These are phyloP conservation scores for Talaromyces pinophilus DNA, from an alignment of 2,329 filamentous ascomycete species.

Conservation along the genomic window DNA sequence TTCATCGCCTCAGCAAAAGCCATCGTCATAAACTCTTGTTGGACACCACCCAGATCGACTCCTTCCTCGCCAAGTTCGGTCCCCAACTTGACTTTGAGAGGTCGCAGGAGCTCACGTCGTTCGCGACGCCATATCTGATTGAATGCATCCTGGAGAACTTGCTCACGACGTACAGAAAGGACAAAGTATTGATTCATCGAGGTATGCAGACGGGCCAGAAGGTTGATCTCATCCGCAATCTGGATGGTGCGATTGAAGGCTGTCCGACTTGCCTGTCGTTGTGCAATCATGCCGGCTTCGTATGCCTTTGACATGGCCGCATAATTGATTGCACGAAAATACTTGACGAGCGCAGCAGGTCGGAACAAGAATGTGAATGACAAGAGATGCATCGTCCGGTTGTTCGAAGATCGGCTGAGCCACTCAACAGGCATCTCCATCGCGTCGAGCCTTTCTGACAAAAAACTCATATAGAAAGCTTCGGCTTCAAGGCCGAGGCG, in stretches of 20 bases:
- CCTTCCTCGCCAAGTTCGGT: conserved; percentile 83
- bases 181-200: conserved; percentile 72
- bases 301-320: conserved; percentile 79
- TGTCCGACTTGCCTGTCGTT: conserved; percentile 49
- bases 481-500: conserved; percentile 66
- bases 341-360: conserved; percentile 70
- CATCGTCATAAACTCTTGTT: conserved; percentile 92
- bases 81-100: conserved; percentile 84
- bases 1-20: conserved; percentile 77
- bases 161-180: conserved; percentile 66
- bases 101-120: conserved; percentile 76
- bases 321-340: conserved; percentile 87
- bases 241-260: conserved; percentile 43
- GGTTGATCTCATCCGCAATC: conserved; percentile 59
- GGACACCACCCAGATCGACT: conserved; percentile 89
- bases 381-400: conserved; percentile 70
- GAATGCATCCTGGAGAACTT: conserved; percentile 72
- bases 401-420: conserved; percentile 62
- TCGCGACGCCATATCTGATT: conserved; percentile 89
- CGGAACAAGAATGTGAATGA: conserved; percentile 80
- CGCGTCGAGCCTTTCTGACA: conserved; percentile 73
- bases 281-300: conserved; percentile 62
- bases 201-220: conserved; percentile 65
- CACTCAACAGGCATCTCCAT: conserved; percentile 74
- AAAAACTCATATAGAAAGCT: conserved; percentile 73